Conservation (phyloP, 2,329 filamentous ascomycete species). For the Falciphora oryzae region DNA sequence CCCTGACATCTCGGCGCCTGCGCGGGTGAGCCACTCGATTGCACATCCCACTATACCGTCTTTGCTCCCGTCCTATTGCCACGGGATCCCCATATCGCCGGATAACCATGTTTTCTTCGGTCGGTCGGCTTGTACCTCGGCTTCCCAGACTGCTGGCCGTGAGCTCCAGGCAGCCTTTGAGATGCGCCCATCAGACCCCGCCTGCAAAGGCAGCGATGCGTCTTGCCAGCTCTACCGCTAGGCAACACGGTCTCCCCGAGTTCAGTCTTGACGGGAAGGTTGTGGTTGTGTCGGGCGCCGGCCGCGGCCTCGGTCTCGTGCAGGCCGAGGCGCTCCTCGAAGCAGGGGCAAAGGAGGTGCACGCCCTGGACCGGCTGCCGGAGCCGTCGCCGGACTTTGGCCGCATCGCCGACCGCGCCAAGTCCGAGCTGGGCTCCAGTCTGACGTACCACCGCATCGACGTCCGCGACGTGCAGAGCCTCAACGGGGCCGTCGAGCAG, state of each 20-base stretch:
- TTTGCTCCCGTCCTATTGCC: background rate
- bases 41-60: background rate
- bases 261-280: slow-evolving; percentile 72
- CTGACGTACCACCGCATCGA: slow-evolving; percentile 75
- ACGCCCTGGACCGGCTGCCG: slow-evolving; percentile 58
- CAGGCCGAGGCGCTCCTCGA: slow-evolving; percentile 75
- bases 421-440: slow-evolving; percentile 57
- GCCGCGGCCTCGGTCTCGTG: slow-evolving; percentile 69
- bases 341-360: slow-evolving; percentile 67
- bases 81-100: background rate
- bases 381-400: slow-evolving; percentile 55
- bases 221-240: background rate
- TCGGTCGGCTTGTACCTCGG: background rate
- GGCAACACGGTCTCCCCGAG: slow-evolving; percentile 49
- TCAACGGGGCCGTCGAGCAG: slow-evolving; percentile 61
- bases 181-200: background rate
- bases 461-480: slow-evolving; percentile 62
- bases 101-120: background rate
- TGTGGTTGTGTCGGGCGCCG: slow-evolving; percentile 70
- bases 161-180: background rate
- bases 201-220: background rate
- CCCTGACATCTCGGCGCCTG: background rate
- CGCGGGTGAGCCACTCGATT: background rate
- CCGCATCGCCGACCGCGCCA: slow-evolving; percentile 54
- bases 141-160: background rate